Evolutionary conservation across 1,284 basidiomycete species (phyloP).

Genomic region (Rhodotorula sp.): DNA sequence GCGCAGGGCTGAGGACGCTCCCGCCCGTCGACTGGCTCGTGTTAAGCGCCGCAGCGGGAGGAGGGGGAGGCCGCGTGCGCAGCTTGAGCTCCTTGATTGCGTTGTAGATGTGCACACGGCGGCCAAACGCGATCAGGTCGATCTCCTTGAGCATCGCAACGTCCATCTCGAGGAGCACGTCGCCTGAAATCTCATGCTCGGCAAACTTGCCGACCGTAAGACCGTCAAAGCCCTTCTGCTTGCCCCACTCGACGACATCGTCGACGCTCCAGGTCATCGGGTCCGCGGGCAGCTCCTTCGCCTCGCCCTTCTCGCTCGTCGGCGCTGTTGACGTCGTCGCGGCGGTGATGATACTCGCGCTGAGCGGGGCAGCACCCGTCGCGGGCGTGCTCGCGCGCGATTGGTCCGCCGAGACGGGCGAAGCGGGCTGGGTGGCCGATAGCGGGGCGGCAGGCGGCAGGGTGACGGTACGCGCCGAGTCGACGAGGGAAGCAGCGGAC

Average conservation of each 20-base stretch:
- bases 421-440: too few species aligned
- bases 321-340: conserved; percentile 1
- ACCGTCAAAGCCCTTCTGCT: conserved; percentile 79
- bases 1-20: conserved; percentile 15
- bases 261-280: conserved; percentile 71
- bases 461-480: not conserved
- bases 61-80: conserved; percentile 63
- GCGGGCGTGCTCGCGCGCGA: conserved; percentile 3
- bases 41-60: conserved; percentile 53
- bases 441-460: not conserved
- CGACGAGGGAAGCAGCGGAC: not conserved
- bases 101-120: conserved; percentile 88
- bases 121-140: conserved; percentile 90
- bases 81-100: conserved; percentile 79
- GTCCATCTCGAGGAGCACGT: conserved; percentile 92
- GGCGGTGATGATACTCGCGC: not conserved
- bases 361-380: not conserved
- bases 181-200: conserved; percentile 97
- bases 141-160: conserved; percentile 93
- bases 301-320: not conserved
- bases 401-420: not conserved
- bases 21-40: conserved; percentile 3
- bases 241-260: conserved; percentile 88
- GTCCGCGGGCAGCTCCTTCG: conserved; percentile 25
- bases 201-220: conserved; percentile 80